Evolutionary conservation across 805 yeast genomes (phyloP).

Genomic region (Yamadazyma tumulicola): DNA sequence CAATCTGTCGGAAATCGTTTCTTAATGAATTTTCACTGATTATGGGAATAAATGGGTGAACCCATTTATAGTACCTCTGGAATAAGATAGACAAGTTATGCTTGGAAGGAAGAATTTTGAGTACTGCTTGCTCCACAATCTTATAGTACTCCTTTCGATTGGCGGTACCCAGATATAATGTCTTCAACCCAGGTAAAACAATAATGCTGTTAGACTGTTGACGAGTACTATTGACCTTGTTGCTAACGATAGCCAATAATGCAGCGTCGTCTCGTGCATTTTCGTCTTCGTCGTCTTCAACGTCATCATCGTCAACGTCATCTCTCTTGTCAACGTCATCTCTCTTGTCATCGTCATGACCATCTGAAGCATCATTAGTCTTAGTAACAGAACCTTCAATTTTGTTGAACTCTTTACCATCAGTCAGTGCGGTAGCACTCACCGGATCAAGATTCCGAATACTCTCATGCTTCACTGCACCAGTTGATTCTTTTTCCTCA

Average conservation of each 20-base stretch:
- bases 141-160: constrained; percentile 22
- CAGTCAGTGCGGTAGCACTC: no score
- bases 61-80: constrained; percentile 34
- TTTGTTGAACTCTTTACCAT: neutral
- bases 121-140: constrained; percentile 24
- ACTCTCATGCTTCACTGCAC: no score
- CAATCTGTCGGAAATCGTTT: constrained; percentile 22
- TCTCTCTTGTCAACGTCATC: constrained; percentile 11
- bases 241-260: constrained; percentile 21
- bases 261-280: constrained; percentile 22
- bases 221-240: constrained; percentile 2
- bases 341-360: constrained; percentile 6
- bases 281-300: constrained; percentile 7
- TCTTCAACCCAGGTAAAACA: constrained; percentile 20
- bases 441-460: no score
- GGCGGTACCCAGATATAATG: constrained; percentile 17
- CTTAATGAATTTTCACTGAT: constrained; percentile 27
- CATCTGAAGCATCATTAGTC: constrained; percentile 1
- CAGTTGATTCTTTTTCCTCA: no score
- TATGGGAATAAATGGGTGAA: constrained; percentile 37
- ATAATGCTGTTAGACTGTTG: constrained; percentile 4
- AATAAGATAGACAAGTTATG: constrained; percentile 24
- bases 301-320: constrained; percentile 12
- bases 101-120: constrained; percentile 28
- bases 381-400: neutral